Evolutionary conservation across 495 filamentous ascomycete species (phyloP), one percentile per base, ranked within the genome.

Genomic region (Daldinia concentrica): DNA sequence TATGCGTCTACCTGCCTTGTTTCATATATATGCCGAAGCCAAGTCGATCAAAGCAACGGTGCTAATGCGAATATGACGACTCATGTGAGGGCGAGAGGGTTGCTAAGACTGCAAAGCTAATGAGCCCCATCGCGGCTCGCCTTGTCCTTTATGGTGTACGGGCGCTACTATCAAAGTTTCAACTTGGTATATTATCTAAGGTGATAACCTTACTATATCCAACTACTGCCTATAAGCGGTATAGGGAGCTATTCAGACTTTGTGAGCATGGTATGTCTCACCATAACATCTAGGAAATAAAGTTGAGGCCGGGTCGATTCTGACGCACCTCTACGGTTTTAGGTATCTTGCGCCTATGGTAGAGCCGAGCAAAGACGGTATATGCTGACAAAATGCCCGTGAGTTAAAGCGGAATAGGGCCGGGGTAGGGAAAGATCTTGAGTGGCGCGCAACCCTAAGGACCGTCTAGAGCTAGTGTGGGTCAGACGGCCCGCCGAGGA

Each of bases 1-100:
- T 66, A 51, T 69, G 66, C 66, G 39, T 63, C 52, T 66, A 55
- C 57, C 62, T 32, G 45, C 50, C 57, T 66, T 63, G 66, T 69
- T 64, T 73, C 71, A 69, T 66, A 63, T 66, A 68, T 61, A 54
- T 69, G 58, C 71, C 66, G 66, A 63, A 73, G 66, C 71, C 66
- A 73, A 73, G 71, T 62, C 66, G 71, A 66, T 73, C 66, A 66
- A 66, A 55, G 62, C 58, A 63, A 73, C 66, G 66, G 71, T 69
- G 34, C 62, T 69, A 69, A 73, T 59, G 62, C 66, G 56, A 54
- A 66, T 32, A 39, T 58, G 52, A 39, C 57, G 41, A 34, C 60
- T 54, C 26, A 66, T 58, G 56, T n/a, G 58, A 48, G 48, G 55
- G 43, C 22, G 27, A 48, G 11, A 64, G 22, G 30, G 7, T 26